These are phyloP conservation scores for Kwoniella botswanensis DNA, from an alignment of 768 basidiomycete genomes.

Conservation along the genomic window DNA sequence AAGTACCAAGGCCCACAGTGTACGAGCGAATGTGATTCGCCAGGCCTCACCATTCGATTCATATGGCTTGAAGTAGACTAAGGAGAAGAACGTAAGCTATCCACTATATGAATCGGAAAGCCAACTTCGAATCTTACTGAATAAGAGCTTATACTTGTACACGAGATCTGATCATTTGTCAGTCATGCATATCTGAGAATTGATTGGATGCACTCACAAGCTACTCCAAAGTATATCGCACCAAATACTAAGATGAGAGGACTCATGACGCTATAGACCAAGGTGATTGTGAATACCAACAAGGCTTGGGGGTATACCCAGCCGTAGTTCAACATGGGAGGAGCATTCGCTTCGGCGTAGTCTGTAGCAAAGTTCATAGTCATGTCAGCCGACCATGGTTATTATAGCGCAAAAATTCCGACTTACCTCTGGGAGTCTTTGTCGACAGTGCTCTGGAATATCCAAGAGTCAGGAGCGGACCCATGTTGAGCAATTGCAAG, in stretches of 20 bases:
- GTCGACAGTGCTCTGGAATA: conserved; percentile 78
- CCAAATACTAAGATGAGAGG: conserved; percentile 95
- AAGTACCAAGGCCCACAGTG: conserved; percentile 89
- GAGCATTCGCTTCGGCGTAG: conserved; percentile 93
- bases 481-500: conserved; percentile 88
- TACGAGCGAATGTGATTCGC: conserved; percentile 90
- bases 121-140: conserved; percentile 66
- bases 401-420: background rate
- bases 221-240: conserved; percentile 93
- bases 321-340: conserved; percentile 98
- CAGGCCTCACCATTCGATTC: conserved; percentile 97
- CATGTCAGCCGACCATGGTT: conserved; percentile 9
- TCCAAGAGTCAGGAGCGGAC: conserved; percentile 79
- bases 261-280: conserved; percentile 94
- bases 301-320: conserved; percentile 96
- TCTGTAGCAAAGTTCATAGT: conserved; percentile 63
- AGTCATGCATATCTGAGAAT: background rate
- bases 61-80: conserved; percentile 98
- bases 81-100: conserved; percentile 7
- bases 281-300: conserved; percentile 90
- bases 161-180: conserved; percentile 67
- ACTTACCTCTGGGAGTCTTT: conserved; percentile 83
- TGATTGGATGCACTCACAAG: conserved; percentile 60
- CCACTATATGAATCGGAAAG: background rate
- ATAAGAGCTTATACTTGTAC: conserved; percentile 96